These are phyloP conservation scores for Psilocybe tampanensis DNA, from an alignment of 768 basidiomycete species.

Conservation along the genomic window DNA sequence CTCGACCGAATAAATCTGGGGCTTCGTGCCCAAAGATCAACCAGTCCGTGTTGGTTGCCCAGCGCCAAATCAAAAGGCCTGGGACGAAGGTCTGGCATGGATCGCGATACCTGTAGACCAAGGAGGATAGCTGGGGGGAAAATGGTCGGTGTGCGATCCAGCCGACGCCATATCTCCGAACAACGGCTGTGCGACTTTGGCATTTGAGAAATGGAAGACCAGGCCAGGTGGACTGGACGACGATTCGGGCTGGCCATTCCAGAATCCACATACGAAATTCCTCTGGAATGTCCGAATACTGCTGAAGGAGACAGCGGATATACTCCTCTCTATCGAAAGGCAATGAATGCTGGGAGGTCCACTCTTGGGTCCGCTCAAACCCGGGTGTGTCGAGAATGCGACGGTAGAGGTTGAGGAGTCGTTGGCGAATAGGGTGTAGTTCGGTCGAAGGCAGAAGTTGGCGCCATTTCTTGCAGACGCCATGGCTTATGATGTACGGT, in stretches of 20 bases:
- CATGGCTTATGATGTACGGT: background rate
- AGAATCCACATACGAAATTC: conserved; percentile 10
- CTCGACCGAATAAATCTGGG: background rate
- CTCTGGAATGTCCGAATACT: conserved; percentile 1
- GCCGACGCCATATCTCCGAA: background rate
- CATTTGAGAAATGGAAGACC: background rate
- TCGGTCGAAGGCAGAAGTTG: background rate
- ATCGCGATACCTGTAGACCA: background rate
- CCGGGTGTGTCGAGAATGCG: background rate
- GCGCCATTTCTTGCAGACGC: background rate
- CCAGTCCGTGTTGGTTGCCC: background rate
- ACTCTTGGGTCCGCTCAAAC: background rate
- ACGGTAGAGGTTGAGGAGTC: background rate
- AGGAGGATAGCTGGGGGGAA: background rate
- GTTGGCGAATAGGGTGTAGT: background rate
- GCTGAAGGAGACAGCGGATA: background rate
- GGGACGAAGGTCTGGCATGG: background rate
- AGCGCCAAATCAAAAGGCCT: background rate
- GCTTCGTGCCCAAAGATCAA: background rate
- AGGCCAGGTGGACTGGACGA: conserved; percentile 5
- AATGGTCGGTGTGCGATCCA: background rate
- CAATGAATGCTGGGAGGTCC: background rate
- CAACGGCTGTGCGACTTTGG: background rate
- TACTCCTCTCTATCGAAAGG: conserved; percentile 7
- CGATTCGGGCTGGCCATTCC: conserved; percentile 5